Percentiles rank a stretch among this genome's conserved stretches.
Evolutionary conservation across 1,284 basidiomycete genomes (phyloP).

Genomic region (Meira miltonrushii): DNA sequence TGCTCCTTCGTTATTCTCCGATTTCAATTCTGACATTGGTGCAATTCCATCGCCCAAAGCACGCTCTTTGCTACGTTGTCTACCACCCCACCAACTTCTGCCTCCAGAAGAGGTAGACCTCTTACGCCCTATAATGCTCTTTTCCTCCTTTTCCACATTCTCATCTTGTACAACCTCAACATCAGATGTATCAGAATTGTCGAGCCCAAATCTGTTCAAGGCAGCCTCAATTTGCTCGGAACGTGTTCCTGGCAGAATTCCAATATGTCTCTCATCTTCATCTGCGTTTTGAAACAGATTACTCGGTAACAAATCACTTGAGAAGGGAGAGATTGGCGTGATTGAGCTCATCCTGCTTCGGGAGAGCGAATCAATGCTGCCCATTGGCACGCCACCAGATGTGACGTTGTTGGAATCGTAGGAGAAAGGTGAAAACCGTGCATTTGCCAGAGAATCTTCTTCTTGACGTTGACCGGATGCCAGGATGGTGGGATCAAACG

Average conservation of each 20-base stretch:
- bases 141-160: background rate
- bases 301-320: conserved; percentile 18
- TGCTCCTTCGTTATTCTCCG: background rate
- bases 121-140: background rate
- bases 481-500: background rate
- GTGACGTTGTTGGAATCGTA: background rate
- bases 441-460: conserved; percentile 2
- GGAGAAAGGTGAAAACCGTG: background rate
- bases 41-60: background rate
- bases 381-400: background rate
- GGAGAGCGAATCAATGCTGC: background rate
- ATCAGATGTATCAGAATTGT: conserved; percentile 16
- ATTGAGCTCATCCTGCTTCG: conserved; percentile 3
- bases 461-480: background rate
- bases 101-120: background rate
- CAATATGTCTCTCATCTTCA: conserved; percentile 18
- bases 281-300: conserved; percentile 20
- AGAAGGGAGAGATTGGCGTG: conserved; percentile 20
- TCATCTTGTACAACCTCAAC: background rate
- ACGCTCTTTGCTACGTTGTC: conserved; percentile 8
- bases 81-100: conserved; percentile 12
- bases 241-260: conserved; percentile 13
- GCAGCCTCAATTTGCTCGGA: conserved; percentile 16
- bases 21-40: background rate
- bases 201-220: conserved; percentile 17